A percentile compares a stretch with the other conserved stretches of the same genome.
phyloP scores from a whole-genome alignment of 805 yeast genomes.

The Zygosaccharomyces kombuchaensis region DNA sequence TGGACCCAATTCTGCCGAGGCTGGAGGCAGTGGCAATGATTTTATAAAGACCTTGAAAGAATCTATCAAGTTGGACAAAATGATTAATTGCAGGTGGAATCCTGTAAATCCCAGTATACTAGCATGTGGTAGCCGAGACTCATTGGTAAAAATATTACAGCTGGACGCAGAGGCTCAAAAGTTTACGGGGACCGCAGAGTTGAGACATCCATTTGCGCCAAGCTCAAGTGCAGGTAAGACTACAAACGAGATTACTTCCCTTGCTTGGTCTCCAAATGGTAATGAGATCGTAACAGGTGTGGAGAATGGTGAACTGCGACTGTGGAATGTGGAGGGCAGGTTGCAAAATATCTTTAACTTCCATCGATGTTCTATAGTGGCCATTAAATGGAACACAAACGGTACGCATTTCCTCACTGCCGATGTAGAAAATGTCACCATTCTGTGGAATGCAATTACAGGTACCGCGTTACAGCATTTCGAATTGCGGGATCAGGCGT shows the following conservation, averaged over 20 bases:
- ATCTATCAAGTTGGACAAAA: constrained; percentile 38
- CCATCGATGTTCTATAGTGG: constrained; percentile 52
- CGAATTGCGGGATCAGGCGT: constrained; percentile 32
- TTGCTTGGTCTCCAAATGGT: constrained; percentile 69
- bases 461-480: constrained; percentile 48
- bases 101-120: constrained; percentile 44
- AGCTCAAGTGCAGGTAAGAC: constrained; percentile 16
- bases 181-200: constrained; percentile 12
- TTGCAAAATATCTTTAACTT: constrained; percentile 51
- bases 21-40: constrained; percentile 10
- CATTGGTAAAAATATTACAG: constrained; percentile 44
- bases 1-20: neutral
- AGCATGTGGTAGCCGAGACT: constrained; percentile 52
- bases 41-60: constrained; percentile 40
- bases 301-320: constrained; percentile 65
- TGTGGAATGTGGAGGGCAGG: constrained; percentile 75
- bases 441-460: constrained; percentile 63
- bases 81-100: constrained; percentile 53
- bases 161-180: constrained; percentile 24
- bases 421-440: constrained; percentile 50
- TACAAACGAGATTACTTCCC: constrained; percentile 32
- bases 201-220: constrained; percentile 37
- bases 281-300: constrained; percentile 57
- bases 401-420: constrained; percentile 54
- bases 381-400: constrained; percentile 56